phyloP scores from a whole-genome alignment of 2,329 filamentous ascomycete species.

The Ceratocystis cacaofunesta region DNA sequence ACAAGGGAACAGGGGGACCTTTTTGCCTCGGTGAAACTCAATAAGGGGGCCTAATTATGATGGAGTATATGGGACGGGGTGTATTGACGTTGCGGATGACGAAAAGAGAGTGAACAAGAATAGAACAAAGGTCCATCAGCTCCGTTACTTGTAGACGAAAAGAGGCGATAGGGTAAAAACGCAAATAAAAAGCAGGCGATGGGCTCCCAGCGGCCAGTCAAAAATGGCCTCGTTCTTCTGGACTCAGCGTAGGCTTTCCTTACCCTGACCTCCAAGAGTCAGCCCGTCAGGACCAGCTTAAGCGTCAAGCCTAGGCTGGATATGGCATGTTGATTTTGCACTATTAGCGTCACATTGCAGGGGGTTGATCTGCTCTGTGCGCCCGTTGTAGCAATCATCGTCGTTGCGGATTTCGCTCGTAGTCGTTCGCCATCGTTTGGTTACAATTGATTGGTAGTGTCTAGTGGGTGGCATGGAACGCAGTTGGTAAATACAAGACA shows the following conservation, averaged over 20 bases:
- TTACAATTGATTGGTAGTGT: background rate
- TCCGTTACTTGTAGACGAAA: no score
- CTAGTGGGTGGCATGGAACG: background rate
- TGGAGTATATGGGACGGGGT: no score
- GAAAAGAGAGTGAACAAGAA: no score
- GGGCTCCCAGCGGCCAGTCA: background rate
- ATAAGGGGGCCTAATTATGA: no score
- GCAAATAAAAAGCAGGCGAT: background rate
- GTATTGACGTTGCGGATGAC: no score
- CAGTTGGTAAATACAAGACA: background rate
- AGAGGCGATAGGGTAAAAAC: no score
- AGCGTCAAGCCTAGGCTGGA: background rate
- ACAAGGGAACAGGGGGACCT: no score
- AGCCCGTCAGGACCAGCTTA: background rate
- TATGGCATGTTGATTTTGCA: slow-evolving; percentile 4
- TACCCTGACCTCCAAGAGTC: background rate
- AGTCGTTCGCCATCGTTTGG: background rate
- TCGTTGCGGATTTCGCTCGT: background rate
- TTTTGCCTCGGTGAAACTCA: no score
- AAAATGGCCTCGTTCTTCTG: background rate
- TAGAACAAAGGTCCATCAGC: no score
- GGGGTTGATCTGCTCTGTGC: slow-evolving; percentile 1
- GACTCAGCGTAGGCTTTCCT: background rate
- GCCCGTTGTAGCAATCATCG: slow-evolving; percentile 1
- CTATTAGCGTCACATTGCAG: background rate